A percentile compares a stretch with the other conserved stretches of the same genome.
phyloP scores from a whole-genome alignment of 2,329 filamentous ascomycete species.

The Dactylellina haptotyla region DNA sequence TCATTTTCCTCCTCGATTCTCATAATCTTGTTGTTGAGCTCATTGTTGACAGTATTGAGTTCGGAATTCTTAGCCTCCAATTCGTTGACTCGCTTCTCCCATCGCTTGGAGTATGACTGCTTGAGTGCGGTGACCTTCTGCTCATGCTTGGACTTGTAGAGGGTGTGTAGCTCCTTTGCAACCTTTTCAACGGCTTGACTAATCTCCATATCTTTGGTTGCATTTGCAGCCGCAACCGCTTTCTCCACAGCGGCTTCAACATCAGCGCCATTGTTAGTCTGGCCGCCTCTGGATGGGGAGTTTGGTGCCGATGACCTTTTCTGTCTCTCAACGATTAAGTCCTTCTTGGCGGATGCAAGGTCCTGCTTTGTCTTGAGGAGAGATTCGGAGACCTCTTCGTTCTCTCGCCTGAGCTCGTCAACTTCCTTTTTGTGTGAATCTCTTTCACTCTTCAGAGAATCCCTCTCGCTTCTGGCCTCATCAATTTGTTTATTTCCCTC shows the following conservation, averaged over 20 bases:
- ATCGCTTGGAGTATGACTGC: conserved; percentile 83
- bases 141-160: conserved; percentile 98
- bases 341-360: conserved; percentile 45
- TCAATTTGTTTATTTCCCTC: conserved; percentile 40
- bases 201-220: conserved; percentile 71
- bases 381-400: conserved; percentile 44
- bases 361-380: conserved; percentile 46
- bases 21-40: conserved; percentile 52
- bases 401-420: conserved; percentile 53
- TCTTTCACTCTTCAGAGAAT: conserved; percentile 52
- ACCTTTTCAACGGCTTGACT: conserved; percentile 89
- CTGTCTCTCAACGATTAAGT: conserved; percentile 47
- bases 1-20: conserved; percentile 51
- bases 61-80: conserved; percentile 68
- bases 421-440: conserved; percentile 54
- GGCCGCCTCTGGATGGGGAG: conserved; percentile 60
- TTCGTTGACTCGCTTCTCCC: conserved; percentile 86
- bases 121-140: conserved; percentile 92
- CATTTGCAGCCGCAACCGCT: conserved; percentile 58
- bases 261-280: conserved; percentile 60
- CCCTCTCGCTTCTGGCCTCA: conserved; percentile 27
- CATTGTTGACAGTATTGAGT: conserved; percentile 45
- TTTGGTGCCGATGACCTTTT: conserved; percentile 34
- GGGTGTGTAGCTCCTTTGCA: conserved; percentile 87
- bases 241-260: conserved; percentile 64